A percentile compares a stretch with the other conserved stretches of the same genome.
Conservation (phyloP, 1,139 yeast species). For the Yamadazyma diospyri region DNA sequence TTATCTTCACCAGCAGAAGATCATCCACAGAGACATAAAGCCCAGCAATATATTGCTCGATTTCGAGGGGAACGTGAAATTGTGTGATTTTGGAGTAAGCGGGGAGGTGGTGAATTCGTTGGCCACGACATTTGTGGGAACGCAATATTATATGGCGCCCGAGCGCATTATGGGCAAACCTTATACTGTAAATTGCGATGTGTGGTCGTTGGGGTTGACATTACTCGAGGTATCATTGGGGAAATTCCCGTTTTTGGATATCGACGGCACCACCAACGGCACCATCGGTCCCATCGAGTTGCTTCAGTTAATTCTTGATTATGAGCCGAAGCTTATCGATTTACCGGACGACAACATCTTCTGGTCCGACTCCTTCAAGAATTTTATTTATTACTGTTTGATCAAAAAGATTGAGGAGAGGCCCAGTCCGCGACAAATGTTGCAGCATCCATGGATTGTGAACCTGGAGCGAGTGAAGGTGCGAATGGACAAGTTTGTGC, state of each 20-base stretch:
- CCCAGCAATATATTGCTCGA: slow-evolving; percentile 88
- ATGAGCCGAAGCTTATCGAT: slow-evolving; percentile 73
- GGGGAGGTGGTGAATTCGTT: slow-evolving; percentile 94
- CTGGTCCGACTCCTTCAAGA: slow-evolving; percentile 84
- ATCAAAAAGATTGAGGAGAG: slow-evolving; percentile 76
- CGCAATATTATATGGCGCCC: slow-evolving; percentile 98
- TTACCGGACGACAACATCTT: slow-evolving; percentile 70
- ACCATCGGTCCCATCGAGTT: slow-evolving; percentile 77
- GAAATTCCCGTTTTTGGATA: slow-evolving; percentile 60
- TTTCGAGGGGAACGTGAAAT: slow-evolving; percentile 72
- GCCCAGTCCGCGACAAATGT: slow-evolving; percentile 91
- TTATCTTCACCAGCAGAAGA: slow-evolving; percentile 80
- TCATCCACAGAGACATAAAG: slow-evolving; percentile 90
- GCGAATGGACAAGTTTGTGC: slow-evolving; percentile 83
- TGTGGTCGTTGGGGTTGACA: slow-evolving; percentile 94
- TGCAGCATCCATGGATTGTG: slow-evolving; percentile 85
- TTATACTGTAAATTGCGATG: slow-evolving; percentile 90
- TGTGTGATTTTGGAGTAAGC: slow-evolving; percentile 98
- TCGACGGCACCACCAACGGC: slow-evolving; percentile 23
- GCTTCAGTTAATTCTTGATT: slow-evolving; percentile 73
- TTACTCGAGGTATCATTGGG: slow-evolving; percentile 90
- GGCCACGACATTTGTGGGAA: slow-evolving; percentile 95
- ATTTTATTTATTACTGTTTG: slow-evolving; percentile 75
- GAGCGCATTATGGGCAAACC: slow-evolving; percentile 95
- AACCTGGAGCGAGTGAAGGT: slow-evolving; percentile 71